These are phyloP conservation scores for Apiotrichum gracile DNA, from an alignment of 1,284 basidiomycete species.

Conservation along the genomic window DNA sequence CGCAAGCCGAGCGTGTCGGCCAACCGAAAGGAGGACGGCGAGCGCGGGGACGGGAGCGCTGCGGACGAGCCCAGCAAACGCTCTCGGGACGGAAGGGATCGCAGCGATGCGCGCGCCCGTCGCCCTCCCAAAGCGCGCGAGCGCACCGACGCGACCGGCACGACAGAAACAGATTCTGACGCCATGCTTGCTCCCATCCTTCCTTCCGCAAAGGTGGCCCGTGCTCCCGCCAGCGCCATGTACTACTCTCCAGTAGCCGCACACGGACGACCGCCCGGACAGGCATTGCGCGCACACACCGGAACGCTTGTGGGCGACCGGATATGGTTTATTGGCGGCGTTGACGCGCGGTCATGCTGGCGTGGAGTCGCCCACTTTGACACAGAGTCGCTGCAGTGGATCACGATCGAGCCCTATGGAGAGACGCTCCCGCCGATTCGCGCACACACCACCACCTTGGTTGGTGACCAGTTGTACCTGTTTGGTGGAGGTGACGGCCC, in stretches of 20 bases:
- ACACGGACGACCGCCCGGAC: slow-evolving; percentile 66
- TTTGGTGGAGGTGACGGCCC: slow-evolving; percentile 82
- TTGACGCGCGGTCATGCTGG: slow-evolving; percentile 66
- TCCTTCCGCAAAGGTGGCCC: slow-evolving; percentile 18
- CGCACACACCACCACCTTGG: slow-evolving; percentile 80
- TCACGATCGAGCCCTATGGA: slow-evolving; percentile 65
- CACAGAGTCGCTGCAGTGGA: slow-evolving; percentile 87
- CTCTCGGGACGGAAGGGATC: neutral
- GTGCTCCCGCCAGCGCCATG: slow-evolving; percentile 53
- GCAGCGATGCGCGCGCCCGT: neutral
- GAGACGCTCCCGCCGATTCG: slow-evolving; percentile 73
- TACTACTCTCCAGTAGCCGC: slow-evolving; percentile 81
- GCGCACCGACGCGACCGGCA: slow-evolving; percentile 5
- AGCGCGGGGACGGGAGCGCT: neutral
- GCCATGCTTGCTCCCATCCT: slow-evolving; percentile 15
- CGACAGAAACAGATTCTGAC: slow-evolving; percentile 2
- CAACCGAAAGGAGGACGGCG: slow-evolving; percentile 7
- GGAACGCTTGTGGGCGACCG: slow-evolving; percentile 73
- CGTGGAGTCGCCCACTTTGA: slow-evolving; percentile 80
- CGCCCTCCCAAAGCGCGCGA: slow-evolving; percentile 16
- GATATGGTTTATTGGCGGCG: slow-evolving; percentile 85
- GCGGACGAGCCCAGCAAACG: slow-evolving; percentile 7
- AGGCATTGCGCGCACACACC: slow-evolving; percentile 74
- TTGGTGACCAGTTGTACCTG: slow-evolving; percentile 68
- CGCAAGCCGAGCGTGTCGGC: slow-evolving; percentile 4